Evolutionary conservation across 31 red algal genomes (phyloP), one percentile per base, ranked within the genome.

Genomic region (Odonthalia washingtoniensis): DNA sequence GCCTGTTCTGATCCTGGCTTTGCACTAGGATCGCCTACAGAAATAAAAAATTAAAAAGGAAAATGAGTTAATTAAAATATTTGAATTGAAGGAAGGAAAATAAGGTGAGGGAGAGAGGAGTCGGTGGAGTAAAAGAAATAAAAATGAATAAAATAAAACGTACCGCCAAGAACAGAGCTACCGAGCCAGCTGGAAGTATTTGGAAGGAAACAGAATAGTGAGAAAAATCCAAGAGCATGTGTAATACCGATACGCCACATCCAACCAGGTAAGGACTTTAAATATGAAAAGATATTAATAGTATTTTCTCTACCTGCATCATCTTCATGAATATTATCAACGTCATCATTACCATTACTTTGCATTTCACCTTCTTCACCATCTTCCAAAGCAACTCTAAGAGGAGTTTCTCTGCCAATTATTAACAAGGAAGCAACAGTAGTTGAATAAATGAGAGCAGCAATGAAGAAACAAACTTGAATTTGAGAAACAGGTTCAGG

Each of bases 171-270:
- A 44, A 93, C 84, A 2, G 91, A 93, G 36, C 76, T 38, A 38
- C 91, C 91, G 12, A 93, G 38, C 91, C 91, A 93, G 61, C 70
- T 88, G 37, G 91, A 93, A 2, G 73, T 33, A 81, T 87, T 83
- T 32, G 91, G 91, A 65, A 87, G 74, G 66, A 73, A 53, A 42
- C 91, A 93, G 53, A 93, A 93, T 14, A 93, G 40, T n/a, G 69
- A 70, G 52, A 87, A 87, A 31, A 87, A 87, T 16, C 84, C 83
- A 21, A 93, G 78, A 16, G 77, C 91, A 31, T 87, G 81, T 30
- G 79, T 78, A 12, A 42, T 70, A 31, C 84, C 75, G 46, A 93
- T 75, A 5, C 78, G 76, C 77, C 74, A 86, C 72, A 93, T 67
- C 78, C 84, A 82, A 4, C 30, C 74, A 17, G 90, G 91, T 21